phyloP scores from a whole-genome alignment of 1,284 basidiomycete genomes.

The Rhodotorula mucilaginosa region DNA sequence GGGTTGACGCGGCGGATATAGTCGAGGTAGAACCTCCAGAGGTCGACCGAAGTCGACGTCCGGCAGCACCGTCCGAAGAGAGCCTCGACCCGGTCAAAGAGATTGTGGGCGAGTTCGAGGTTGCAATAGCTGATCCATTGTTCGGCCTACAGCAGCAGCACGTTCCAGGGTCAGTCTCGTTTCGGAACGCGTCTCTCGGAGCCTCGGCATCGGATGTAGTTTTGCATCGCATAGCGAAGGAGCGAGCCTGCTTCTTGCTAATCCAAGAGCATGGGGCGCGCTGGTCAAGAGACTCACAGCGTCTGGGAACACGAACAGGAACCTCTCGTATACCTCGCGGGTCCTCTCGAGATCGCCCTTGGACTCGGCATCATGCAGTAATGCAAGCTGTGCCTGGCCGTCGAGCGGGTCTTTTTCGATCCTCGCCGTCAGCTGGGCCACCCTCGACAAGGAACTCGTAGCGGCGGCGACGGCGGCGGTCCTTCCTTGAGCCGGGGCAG shows the following conservation, averaged over 20 bases:
- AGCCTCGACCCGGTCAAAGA: conserved; percentile 68
- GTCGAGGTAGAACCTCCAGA: conserved; percentile 81
- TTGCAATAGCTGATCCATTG: conserved; percentile 50
- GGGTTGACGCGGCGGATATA: conserved; percentile 67
- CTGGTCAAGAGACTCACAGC: conserved; percentile 57
- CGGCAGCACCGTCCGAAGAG: conserved; percentile 78
- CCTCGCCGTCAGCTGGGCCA: conserved; percentile 43
- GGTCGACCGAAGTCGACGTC: conserved; percentile 75
- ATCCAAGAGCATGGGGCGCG: background rate
- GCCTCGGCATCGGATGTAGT: background rate
- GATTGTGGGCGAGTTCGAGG: conserved; percentile 68
- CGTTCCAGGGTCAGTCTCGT: background rate
- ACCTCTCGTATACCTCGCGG: conserved; percentile 67
- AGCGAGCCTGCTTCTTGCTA: background rate
- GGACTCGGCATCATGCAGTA: conserved; percentile 65
- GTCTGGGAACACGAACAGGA: conserved; percentile 73
- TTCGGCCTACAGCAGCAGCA: conserved; percentile 42
- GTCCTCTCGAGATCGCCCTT: conserved; percentile 67
- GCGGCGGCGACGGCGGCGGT: background rate
- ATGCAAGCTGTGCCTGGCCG: conserved; percentile 65
- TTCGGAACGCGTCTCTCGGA: background rate
- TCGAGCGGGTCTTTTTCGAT: conserved; percentile 59
- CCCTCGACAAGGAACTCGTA: conserved; percentile 37
- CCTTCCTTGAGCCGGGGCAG: too few species aligned
- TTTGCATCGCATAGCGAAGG: background rate